A percentile compares a stretch with the other conserved stretches of the same genome.
Evolutionary conservation across 2,329 filamentous ascomycete species (phyloP).

Genomic region (Pezizomycotina sp.): DNA sequence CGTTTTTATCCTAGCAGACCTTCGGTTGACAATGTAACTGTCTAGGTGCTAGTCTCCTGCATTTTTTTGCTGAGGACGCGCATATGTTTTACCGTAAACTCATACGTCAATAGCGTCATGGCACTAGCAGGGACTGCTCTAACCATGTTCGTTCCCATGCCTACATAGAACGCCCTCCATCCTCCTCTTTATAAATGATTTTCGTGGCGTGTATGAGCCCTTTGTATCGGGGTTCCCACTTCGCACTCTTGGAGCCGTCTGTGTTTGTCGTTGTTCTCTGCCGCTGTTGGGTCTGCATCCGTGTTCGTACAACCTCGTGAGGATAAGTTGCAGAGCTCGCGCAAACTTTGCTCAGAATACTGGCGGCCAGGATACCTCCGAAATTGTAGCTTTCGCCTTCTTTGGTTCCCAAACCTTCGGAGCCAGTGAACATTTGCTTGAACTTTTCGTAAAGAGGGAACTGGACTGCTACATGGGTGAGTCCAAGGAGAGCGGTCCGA

Average conservation of each 20-base stretch:
- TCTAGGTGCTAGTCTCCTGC: no score
- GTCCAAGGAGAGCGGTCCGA: constrained; percentile 82
- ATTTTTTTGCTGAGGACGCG: no score
- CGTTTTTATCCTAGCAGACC: no score
- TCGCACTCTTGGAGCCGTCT: constrained; percentile 22
- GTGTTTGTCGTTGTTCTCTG: constrained; percentile 25
- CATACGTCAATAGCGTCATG: constrained; percentile 94
- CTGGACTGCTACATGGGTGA: constrained; percentile 91
- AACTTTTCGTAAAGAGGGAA: constrained; percentile 92
- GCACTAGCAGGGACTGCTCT: constrained; percentile 86
- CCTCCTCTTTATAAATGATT: constrained; percentile 76
- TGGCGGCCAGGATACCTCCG: constrained; percentile 69
- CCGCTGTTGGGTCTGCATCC: constrained; percentile 82
- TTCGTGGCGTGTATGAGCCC: constrained; percentile 69
- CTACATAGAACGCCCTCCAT: constrained; percentile 91
- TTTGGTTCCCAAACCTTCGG: constrained; percentile 44
- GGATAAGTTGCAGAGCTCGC: constrained; percentile 93
- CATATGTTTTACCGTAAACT: constrained; percentile 40
- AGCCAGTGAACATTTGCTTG: constrained; percentile 81
- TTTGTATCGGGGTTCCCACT: constrained; percentile 38
- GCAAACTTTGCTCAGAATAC: constrained; percentile 82
- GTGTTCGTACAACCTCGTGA: constrained; percentile 86
- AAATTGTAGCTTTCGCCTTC: constrained; percentile 45
- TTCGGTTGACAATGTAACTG: no score
- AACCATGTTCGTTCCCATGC: constrained; percentile 95